Conservation (phyloP, 2,329 filamentous ascomycete species). For the Fusarium annulatum region DNA sequence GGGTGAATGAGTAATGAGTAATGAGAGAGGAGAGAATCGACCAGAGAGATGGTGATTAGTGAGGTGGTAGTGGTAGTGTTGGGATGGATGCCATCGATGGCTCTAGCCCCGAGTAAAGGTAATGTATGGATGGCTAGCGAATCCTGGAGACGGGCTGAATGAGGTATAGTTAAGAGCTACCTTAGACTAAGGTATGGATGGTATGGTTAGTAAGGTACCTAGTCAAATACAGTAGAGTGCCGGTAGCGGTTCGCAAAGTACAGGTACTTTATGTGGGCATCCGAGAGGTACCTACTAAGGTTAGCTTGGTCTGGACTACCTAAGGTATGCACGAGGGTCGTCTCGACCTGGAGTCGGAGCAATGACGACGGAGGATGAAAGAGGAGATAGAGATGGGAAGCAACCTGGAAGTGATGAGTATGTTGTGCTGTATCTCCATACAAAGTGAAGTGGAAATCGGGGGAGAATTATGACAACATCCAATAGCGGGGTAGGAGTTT, state of each 20-base stretch:
- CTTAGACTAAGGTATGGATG: not conserved
- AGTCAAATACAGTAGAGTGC: constrained; percentile 15
- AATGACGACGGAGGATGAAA: constrained; percentile 24
- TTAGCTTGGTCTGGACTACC: constrained; percentile 16
- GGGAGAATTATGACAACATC: not conserved
- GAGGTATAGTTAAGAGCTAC: constrained; percentile 27
- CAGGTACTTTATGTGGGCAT: constrained; percentile 27
- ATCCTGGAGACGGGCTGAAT: constrained; percentile 38
- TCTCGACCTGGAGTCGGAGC: constrained; percentile 26
- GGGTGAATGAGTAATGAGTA: not conserved
- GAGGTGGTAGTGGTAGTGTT: constrained; percentile 23
- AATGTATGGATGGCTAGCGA: constrained; percentile 28
- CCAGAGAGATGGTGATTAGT: constrained; percentile 29
- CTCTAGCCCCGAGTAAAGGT: not conserved
- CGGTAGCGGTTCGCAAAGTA: constrained; percentile 29
- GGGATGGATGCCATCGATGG: constrained; percentile 11
- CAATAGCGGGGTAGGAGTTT: constrained; percentile 32
- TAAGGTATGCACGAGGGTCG: constrained; percentile 3
- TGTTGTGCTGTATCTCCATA: not conserved
- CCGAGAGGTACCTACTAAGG: not conserved
- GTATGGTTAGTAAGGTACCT: not conserved
- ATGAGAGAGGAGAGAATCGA: constrained; percentile 23
- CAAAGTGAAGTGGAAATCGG: not conserved
- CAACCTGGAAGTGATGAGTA: not conserved
- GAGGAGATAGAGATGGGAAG: not conserved